Conservation (phyloP, 1,284 basidiomycete genomes). For the Rhodotorula sp. region DNA sequence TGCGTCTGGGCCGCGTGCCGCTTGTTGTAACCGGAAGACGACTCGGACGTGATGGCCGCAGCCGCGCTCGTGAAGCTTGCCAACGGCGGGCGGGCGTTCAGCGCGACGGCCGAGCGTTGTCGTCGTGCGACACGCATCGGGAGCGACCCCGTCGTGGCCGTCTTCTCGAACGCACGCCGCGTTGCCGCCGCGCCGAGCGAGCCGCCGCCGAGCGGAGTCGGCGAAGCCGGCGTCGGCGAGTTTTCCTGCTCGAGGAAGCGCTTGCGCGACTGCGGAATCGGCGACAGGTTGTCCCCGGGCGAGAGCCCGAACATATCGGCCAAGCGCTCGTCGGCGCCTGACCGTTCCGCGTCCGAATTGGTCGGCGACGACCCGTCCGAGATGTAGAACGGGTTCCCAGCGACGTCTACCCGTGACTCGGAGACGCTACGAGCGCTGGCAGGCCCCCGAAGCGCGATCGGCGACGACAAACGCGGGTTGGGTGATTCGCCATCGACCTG, state of each 20-base stretch:
- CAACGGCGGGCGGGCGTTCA: constrained; percentile 14
- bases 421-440: constrained; percentile 32
- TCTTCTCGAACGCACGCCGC: constrained; percentile 29
- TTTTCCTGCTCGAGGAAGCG: constrained; percentile 39
- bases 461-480: constrained; percentile 13
- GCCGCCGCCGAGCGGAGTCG: constrained; percentile 17
- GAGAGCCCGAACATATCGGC: constrained; percentile 27
- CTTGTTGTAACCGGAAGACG: constrained; percentile 23
- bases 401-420: constrained; percentile 11
- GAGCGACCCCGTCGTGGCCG: constrained; percentile 23
- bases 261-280: constrained; percentile 37
- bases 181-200: constrained; percentile 12
- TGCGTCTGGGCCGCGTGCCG: constrained; percentile 33
- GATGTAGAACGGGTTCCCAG: background rate
- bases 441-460: constrained; percentile 14
- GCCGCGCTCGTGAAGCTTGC: constrained; percentile 7
- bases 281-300: constrained; percentile 23
- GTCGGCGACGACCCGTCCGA: constrained; percentile 1
- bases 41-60: background rate
- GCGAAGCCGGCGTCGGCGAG: constrained; percentile 30
- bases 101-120: constrained; percentile 20
- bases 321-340: constrained; percentile 26
- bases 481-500: constrained; percentile 40
- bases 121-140: constrained; percentile 13
- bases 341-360: constrained; percentile 17